Base-by-base conservation (phyloP, 345 rosid species). In the Passiflora organensis region DNA sequence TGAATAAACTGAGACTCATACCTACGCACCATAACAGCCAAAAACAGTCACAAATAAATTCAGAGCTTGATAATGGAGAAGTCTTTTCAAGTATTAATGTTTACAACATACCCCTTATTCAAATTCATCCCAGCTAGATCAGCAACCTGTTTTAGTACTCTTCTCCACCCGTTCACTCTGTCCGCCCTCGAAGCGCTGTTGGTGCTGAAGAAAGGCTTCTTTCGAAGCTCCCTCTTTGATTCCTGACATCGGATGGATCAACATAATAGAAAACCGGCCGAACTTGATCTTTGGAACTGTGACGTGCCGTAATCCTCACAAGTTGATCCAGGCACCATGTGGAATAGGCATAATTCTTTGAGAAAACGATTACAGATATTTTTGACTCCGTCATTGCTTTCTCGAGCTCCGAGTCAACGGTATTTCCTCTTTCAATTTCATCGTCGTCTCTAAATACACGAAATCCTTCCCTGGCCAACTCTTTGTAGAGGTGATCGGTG, bases 201-300 rank as follows among this genome's bases (percentile, higher is more conserved):
- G 53, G 15, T 0, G 19, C 32, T 36, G 19, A 22, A 6, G 46
- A 22, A 22, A 56, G 12, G 51, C 43, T n/a, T 10, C 43, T 2
- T 8, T 16, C 60, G 43, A 44, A 32, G 28, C 25, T 32, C 20
- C 60, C 60, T 1, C 13, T 17, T 15, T 43, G 37, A 15, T 25
- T 56, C 13, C 47, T 16, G 19, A 56, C 25, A 25, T 43, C 17
- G 1, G 48, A 24, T 10, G 52, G 51, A 45, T 44, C 6, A 44
- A 57, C 28, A 15, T 57, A 19, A 39, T 57, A 57, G 32, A 57
- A 56, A 42, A 56, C n/a, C 1, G 60, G 60, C 9, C 42, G 17
- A 22, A 56, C 39, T 5, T 41, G 13, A 12, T 43, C 39, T 3
- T 38, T 15, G 10, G 16, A 10, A 11, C 24, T 45, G 20, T 13